phyloP scores from a whole-genome alignment of 371 early-diverging fungal species.

The Rhizomucor miehei region DNA sequence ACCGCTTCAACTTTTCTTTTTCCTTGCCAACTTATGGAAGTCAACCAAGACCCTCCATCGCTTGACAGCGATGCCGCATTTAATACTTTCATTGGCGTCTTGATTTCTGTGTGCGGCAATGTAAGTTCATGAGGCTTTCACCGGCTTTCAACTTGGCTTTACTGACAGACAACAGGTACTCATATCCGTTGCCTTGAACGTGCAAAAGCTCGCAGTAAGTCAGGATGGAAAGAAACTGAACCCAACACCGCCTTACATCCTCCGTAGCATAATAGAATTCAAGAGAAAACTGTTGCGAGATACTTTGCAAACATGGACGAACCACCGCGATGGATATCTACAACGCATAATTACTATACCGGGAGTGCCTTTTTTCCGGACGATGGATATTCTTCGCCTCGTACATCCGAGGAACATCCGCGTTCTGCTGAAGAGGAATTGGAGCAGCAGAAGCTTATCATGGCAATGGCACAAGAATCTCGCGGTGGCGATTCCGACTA shows the following conservation, averaged over 20 bases:
- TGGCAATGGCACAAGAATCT: slow-evolving; percentile 44
- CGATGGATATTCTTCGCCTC: slow-evolving; percentile 50
- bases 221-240: slow-evolving; percentile 15
- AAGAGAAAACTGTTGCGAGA: slow-evolving; percentile 40
- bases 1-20: slow-evolving; percentile 1
- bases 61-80: slow-evolving; percentile 27
- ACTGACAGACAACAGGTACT: slow-evolving; percentile 40
- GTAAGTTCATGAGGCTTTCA: slow-evolving; percentile 34
- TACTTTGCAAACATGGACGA: slow-evolving; percentile 48
- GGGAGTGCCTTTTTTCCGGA: slow-evolving; percentile 38
- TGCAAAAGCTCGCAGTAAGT: slow-evolving; percentile 68
- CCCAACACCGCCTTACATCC: neutral
- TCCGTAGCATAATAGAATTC: slow-evolving; percentile 44
- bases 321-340: slow-evolving; percentile 40
- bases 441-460: slow-evolving; percentile 37
- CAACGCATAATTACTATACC: slow-evolving; percentile 17
- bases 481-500: slow-evolving; percentile 44
- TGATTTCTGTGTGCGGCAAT: slow-evolving; percentile 62
- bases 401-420: slow-evolving; percentile 37
- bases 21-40: neutral
- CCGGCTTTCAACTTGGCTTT: too few relatives aligned
- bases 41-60: neutral
- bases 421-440: slow-evolving; percentile 24
- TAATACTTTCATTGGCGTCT: slow-evolving; percentile 60
- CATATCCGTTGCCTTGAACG: slow-evolving; percentile 67